These are phyloP conservation scores for Trypethelium eluteriae DNA, from an alignment of 495 filamentous ascomycete genomes.

Conservation along the genomic window DNA sequence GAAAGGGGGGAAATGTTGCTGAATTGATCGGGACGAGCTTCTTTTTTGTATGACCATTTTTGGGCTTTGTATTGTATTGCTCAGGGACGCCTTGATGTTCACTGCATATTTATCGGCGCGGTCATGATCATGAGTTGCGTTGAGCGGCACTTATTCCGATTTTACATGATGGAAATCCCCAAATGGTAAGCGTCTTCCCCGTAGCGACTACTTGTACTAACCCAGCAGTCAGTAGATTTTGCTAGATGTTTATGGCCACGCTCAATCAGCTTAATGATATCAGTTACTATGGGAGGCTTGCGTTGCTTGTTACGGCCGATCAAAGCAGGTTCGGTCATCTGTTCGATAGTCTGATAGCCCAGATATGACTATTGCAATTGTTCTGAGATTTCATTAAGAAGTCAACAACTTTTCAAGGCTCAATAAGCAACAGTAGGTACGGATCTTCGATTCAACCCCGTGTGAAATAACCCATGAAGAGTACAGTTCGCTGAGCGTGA, in stretches of 20 bases:
- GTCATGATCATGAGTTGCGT: background rate
- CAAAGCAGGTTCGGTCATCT: too few species aligned
- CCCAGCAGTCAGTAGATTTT: background rate
- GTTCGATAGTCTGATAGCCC: too few species aligned
- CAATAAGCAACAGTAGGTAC: background rate
- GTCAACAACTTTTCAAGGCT: background rate
- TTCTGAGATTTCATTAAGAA: too few species aligned
- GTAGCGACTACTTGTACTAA: background rate
- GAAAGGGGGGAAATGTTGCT: constrained; percentile 46
- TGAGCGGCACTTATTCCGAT: background rate
- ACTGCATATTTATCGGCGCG: background rate
- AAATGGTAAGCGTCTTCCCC: background rate
- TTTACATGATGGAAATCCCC: background rate
- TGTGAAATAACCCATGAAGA: background rate
- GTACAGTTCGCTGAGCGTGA: too few species aligned
- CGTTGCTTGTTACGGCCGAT: too few species aligned
- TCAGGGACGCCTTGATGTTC: background rate
- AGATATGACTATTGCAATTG: too few species aligned
- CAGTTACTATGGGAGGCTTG: too few species aligned
- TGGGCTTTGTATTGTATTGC: background rate
- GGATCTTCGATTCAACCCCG: background rate
- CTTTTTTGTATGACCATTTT: background rate
- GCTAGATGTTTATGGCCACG: too few species aligned
- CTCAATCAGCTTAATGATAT: too few species aligned
- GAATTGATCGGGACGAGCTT: constrained; percentile 13